Evolutionary conservation across 106 monocot species (phyloP).

Genomic region (Dioscorea dumetorum): DNA sequence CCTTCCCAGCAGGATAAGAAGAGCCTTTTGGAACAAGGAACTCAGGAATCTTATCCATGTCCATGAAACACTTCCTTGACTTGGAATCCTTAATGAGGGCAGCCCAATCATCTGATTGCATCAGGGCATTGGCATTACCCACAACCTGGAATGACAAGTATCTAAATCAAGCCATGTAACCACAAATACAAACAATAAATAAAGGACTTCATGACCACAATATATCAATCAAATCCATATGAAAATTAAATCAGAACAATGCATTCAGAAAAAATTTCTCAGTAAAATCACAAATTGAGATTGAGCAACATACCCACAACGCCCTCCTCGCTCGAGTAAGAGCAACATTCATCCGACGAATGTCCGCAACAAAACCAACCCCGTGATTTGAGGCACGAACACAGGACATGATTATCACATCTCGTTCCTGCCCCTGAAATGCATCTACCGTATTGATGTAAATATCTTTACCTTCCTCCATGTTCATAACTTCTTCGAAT

Average conservation of each 20-base stretch:
- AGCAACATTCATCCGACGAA: constrained; percentile 98
- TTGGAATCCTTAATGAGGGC: constrained; percentile 73
- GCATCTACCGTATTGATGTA: constrained; percentile 99
- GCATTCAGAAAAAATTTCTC: too few relatives aligned
- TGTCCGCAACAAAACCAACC: constrained; percentile 97
- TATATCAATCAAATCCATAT: too few relatives aligned
- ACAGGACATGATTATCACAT: constrained; percentile 98
- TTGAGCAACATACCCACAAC: constrained; percentile 51
- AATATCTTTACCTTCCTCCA: constrained; percentile 88
- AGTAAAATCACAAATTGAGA: neutral
- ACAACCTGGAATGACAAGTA: constrained; percentile 47
- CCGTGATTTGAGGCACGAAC: constrained; percentile 93
- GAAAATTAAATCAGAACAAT: too few relatives aligned
- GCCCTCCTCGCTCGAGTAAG: constrained; percentile 74
- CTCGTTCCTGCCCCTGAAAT: constrained; percentile 96
- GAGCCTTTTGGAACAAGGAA: constrained; percentile 44
- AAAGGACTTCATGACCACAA: too few relatives aligned
- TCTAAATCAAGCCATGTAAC: neutral
- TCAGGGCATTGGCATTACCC: constrained; percentile 91
- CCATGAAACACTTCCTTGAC: constrained; percentile 81
- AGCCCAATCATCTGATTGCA: constrained; percentile 93
- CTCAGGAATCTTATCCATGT: constrained; percentile 70
- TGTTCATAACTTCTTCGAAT: constrained; percentile 73
- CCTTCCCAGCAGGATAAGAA: constrained; percentile 24
- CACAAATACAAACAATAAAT: neutral